Evolutionary conservation across 306 rosid genomes (phyloP).

Genomic region (Quercus agrifolia): DNA sequence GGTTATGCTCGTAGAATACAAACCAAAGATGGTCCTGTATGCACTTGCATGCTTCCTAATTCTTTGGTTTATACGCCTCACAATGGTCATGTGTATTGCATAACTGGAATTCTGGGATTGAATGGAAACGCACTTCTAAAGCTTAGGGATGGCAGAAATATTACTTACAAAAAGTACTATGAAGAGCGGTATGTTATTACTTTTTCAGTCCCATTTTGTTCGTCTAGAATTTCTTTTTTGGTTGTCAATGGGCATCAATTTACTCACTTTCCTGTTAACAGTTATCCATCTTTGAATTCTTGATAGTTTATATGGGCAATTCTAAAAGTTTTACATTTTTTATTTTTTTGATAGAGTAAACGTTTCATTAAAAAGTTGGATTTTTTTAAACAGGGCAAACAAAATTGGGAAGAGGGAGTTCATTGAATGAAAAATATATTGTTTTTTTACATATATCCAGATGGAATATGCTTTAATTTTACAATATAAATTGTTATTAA

Average conservation of each 20-base stretch:
- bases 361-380: too few relatives aligned
- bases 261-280: too few relatives aligned
- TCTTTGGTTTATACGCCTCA: conserved; percentile 77
- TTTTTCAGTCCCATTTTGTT: neutral
- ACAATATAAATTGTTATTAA: neutral
- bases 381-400: neutral
- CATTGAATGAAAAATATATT: neutral
- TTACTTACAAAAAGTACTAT: conserved; percentile 57
- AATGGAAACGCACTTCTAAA: conserved; percentile 52
- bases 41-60: conserved; percentile 49
- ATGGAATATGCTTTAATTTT: neutral
- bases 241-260: too few relatives aligned
- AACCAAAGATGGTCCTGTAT: conserved; percentile 47
- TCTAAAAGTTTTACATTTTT: too few relatives aligned
- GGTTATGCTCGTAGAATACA: conserved; percentile 10
- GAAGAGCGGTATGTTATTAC: conserved; percentile 37
- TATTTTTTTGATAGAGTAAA: too few relatives aligned
- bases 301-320: too few relatives aligned
- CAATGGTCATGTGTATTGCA: conserved; percentile 47
- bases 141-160: conserved; percentile 34
- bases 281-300: too few relatives aligned
- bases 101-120: conserved; percentile 37
- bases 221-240: neutral
- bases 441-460: neutral
- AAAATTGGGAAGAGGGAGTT: too few relatives aligned